A percentile compares a stretch with the other conserved stretches of the same genome.
phyloP scores from a whole-genome alignment of 2,329 filamentous ascomycete species.

The Phoma sp. region DNA sequence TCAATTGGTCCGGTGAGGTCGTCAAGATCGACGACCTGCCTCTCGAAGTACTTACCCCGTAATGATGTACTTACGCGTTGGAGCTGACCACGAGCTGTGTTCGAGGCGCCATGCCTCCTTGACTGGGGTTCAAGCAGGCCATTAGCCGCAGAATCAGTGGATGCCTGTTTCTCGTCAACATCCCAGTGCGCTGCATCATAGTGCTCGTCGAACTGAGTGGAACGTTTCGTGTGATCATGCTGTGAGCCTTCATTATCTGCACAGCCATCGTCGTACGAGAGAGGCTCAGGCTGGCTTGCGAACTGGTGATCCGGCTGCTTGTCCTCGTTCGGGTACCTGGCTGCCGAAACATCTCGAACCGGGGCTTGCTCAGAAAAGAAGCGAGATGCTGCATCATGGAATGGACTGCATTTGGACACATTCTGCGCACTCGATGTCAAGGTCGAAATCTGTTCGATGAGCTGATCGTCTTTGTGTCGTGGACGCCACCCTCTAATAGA shows the following conservation, averaged over 20 bases:
- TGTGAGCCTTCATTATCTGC: no score
- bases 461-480: constrained; percentile 33
- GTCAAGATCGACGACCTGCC: constrained; percentile 10
- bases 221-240: background rate
- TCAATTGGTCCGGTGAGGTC: background rate
- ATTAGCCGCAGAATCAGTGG: background rate
- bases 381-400: background rate
- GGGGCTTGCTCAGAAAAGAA: background rate
- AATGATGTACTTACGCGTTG: constrained; percentile 10
- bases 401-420: background rate
- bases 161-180: background rate
- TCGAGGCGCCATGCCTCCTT: background rate
- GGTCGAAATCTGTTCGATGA: constrained; percentile 39
- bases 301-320: constrained; percentile 1
- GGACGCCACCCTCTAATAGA: constrained; percentile 61
- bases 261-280: background rate
- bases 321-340: background rate
- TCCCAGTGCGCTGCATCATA: background rate
- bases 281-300: constrained; percentile 11
- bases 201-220: background rate
- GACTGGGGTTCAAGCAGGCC: background rate
- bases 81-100: background rate
- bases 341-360: background rate
- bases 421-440: background rate
- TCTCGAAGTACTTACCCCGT: constrained; percentile 6